Conservation (phyloP, 176 grass and related monocot genomes). For the Carex scoparia region DNA sequence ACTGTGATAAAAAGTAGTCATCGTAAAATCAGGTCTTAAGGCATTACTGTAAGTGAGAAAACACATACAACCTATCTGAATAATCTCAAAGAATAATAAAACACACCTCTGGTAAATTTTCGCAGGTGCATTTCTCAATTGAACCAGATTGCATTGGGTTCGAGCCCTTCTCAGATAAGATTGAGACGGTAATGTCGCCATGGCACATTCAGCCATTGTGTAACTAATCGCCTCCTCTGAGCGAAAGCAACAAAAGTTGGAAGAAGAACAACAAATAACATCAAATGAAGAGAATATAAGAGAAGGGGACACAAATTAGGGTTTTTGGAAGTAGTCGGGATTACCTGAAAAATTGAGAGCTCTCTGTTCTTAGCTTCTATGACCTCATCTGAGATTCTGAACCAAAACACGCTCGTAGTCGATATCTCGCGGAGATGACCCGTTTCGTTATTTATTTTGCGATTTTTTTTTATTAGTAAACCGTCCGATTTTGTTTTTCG, state of each 20-base stretch:
- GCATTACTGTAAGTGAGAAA: background rate
- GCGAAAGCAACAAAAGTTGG: background rate
- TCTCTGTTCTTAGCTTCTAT: background rate
- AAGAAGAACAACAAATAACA: background rate
- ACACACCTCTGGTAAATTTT: background rate
- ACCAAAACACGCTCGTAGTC: background rate
- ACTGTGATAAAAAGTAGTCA: background rate
- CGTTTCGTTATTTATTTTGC: too few species aligned
- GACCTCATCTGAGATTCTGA: conserved; percentile 12
- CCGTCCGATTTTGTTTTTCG: too few species aligned
- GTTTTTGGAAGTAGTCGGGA: background rate
- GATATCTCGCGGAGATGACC: background rate
- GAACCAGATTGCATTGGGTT: conserved; percentile 1
- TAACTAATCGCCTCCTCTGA: background rate
- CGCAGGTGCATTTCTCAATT: background rate
- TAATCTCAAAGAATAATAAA: background rate
- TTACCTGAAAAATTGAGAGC: background rate
- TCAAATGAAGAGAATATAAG: background rate
- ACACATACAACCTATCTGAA: background rate
- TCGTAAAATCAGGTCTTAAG: background rate
- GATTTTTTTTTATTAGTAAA: background rate
- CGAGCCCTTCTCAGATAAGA: conserved; percentile 31
- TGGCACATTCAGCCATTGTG: conserved; percentile 50
- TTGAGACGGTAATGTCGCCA: conserved; percentile 37
- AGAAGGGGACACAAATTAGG: background rate